Conservation (phyloP, 805 yeast species). For the Starmerella asiatica region DNA sequence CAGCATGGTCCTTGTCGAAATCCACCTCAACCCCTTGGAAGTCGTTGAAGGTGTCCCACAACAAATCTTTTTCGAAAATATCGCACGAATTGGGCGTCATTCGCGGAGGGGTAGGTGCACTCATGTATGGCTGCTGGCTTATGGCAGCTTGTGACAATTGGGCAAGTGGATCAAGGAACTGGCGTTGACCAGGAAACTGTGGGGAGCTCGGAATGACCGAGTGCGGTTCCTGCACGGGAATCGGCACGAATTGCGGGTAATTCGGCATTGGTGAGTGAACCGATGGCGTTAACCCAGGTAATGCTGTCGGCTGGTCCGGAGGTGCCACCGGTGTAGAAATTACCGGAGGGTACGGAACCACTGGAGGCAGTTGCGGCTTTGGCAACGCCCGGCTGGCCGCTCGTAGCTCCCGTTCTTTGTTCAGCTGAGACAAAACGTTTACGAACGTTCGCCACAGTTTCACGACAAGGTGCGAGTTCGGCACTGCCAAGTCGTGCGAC, state of each 20-base stretch:
- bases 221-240: neutral
- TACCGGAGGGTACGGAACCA: neutral
- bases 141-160: neutral
- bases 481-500: neutral
- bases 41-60: constrained; percentile 12
- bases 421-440: constrained; percentile 10
- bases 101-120: neutral
- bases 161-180: neutral
- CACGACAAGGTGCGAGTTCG: constrained; percentile 1
- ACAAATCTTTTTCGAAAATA: neutral
- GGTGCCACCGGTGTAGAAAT: neutral
- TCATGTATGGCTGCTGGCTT: neutral
- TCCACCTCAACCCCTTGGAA: constrained; percentile 1
- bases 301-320: neutral
- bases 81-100: too few relatives aligned
- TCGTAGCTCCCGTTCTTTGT: neutral
- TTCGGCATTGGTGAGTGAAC: neutral
- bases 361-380: neutral
- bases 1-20: neutral
- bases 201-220: neutral
- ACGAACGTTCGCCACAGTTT: constrained; percentile 12
- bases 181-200: neutral
- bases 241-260: neutral
- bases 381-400: neutral
- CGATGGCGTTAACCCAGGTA: neutral